Conservation (phyloP, 805 yeast genomes). For the Candida wancherniae region DNA sequence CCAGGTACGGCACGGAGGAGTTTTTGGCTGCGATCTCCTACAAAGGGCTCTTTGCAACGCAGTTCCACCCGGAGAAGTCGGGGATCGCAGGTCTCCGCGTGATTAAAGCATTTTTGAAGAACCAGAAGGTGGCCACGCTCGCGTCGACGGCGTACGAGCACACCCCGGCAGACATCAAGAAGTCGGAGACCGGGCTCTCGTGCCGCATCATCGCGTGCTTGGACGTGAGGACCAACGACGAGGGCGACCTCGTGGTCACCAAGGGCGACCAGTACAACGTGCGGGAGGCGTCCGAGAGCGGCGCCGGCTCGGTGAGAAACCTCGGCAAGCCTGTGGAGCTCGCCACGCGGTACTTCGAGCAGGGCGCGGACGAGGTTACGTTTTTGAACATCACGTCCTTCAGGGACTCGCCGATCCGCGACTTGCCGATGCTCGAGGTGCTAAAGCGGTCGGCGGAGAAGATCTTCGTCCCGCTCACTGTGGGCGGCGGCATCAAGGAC, state of each 20-base stretch:
- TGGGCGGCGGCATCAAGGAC: constrained; percentile 97
- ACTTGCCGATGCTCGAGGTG: constrained; percentile 94
- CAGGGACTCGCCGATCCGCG: constrained; percentile 87
- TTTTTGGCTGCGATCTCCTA: constrained; percentile 79
- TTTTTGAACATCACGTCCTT: constrained; percentile 94
- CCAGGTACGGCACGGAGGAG: constrained; percentile 70
- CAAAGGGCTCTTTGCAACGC: constrained; percentile 87
- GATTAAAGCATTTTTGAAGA: constrained; percentile 64
- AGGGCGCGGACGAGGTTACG: constrained; percentile 97
- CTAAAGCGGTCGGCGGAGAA: constrained; percentile 77
- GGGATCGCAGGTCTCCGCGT: constrained; percentile 85
- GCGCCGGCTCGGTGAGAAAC: constrained; percentile 69
- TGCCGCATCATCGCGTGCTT: constrained; percentile 92
- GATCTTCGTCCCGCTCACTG: constrained; percentile 93
- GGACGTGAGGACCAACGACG: constrained; percentile 93
- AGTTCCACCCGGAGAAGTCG: constrained; percentile 98
- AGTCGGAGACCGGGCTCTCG: constrained; percentile 53
- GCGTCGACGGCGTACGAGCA: constrained; percentile 14
- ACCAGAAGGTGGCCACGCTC: constrained; percentile 27
- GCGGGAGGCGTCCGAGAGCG: constrained; percentile 51
- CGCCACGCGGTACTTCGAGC: constrained; percentile 83
- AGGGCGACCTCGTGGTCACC: constrained; percentile 94
- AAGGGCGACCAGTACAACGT: constrained; percentile 99
- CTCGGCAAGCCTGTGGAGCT: constrained; percentile 94
- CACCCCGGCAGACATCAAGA: constrained; percentile 4